These are phyloP conservation scores for Metschnikowia drakensbergensis DNA, from an alignment of 805 yeast species.

Conservation along the genomic window DNA sequence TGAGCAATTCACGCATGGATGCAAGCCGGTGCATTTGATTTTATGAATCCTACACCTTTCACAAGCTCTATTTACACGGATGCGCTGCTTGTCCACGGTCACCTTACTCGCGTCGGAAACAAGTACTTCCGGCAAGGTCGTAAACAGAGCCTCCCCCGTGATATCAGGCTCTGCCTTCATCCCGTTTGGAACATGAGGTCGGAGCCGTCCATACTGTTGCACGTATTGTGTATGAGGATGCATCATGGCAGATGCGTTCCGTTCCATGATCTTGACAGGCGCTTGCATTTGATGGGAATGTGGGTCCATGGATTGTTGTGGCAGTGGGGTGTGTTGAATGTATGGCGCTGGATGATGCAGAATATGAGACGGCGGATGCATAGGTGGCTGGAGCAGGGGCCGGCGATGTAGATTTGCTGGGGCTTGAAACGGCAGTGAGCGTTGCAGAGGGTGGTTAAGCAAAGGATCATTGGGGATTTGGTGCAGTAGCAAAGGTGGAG, in stretches of 20 bases:
- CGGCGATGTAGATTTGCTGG: neutral
- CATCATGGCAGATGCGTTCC: neutral
- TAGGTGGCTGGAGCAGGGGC: conserved; percentile 3
- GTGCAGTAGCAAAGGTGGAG: neutral
- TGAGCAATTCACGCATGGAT: conserved; percentile 48
- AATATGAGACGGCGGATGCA: neutral
- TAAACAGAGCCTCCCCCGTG: neutral
- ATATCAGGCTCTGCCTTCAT: neutral
- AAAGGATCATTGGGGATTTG: neutral
- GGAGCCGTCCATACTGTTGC: neutral
- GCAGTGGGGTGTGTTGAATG: neutral
- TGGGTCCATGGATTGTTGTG: neutral
- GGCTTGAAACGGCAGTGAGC: neutral
- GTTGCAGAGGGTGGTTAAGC: neutral
- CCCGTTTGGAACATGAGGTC: neutral
- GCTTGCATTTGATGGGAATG: neutral
- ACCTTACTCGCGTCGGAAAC: neutral
- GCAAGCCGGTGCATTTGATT: conserved; percentile 53
- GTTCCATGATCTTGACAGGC: neutral
- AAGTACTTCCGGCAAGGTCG: neutral
- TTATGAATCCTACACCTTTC: conserved; percentile 53
- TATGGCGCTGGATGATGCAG: neutral
- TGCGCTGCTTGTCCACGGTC: conserved; percentile 16
- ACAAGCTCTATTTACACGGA: conserved; percentile 52
- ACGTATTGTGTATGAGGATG: neutral